phyloP scores from a whole-genome alignment of 345 rosid species.

The Eucalyptus camaldulensis region DNA sequence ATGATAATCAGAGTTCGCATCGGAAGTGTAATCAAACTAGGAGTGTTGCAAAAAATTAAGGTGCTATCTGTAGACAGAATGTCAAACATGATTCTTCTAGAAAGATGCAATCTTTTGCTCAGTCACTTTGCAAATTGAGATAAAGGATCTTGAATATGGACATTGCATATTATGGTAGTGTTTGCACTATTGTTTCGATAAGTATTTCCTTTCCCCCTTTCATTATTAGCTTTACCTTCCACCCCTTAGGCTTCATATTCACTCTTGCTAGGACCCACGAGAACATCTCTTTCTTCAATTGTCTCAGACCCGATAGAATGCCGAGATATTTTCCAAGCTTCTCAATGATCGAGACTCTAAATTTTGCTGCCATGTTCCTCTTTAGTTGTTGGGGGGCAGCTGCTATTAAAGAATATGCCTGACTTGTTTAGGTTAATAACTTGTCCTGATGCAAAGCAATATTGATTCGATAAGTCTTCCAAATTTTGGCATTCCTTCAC shows the following conservation, averaged over 20 bases:
- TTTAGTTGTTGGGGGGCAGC: not conserved
- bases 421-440: not conserved
- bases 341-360: not conserved
- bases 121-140: not conserved
- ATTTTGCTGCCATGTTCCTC: not conserved
- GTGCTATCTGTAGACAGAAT: fast-evolving
- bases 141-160: not conserved
- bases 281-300: not conserved
- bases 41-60: no score
- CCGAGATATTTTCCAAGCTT: fast-evolving
- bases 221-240: not conserved
- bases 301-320: fast-evolving
- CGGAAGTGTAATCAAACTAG: no score
- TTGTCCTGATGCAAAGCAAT: not conserved
- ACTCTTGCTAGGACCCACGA: fast-evolving
- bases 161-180: not conserved
- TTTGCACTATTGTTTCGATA: not conserved
- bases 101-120: not conserved
- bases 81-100: no score
- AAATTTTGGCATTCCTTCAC: not conserved
- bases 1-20: fast-evolving
- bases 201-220: not conserved
- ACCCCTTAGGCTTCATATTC: no score
- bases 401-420: not conserved
- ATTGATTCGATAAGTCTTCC: not conserved